A percentile compares a stretch with the other conserved stretches of the same genome.
These are phyloP conservation scores for Dendrobium chrysotoxum DNA, from an alignment of 106 monocot genomes.

Conservation along the genomic window DNA sequence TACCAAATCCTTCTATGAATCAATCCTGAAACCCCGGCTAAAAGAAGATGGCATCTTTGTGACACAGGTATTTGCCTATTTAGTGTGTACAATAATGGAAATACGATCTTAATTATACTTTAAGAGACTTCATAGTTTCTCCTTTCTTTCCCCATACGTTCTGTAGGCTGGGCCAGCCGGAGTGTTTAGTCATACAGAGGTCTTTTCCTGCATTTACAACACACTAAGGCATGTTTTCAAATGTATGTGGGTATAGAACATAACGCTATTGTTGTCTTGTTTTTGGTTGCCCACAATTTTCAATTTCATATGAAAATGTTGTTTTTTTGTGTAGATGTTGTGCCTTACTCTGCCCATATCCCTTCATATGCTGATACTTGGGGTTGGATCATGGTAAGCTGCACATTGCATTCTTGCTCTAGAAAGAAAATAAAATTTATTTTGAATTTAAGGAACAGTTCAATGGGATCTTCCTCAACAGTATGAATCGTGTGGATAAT, in stretches of 20 bases:
- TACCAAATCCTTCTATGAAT: conserved; percentile 52
- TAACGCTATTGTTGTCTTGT: background rate
- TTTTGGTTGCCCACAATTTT: background rate
- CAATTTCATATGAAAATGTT: background rate
- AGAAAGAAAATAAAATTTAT: background rate
- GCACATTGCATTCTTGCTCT: background rate
- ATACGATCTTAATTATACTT: background rate
- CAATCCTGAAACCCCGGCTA: conserved; percentile 23
- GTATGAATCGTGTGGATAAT: too few relatives aligned
- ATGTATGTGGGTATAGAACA: conserved; percentile 11
- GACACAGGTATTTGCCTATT: conserved; percentile 20
- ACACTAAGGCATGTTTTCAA: conserved; percentile 40
- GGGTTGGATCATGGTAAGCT: conserved; percentile 50
- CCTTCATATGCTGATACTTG: conserved; percentile 50
- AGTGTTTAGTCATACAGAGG: conserved; percentile 36
- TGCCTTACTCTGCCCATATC: conserved; percentile 46
- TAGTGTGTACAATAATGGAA: background rate
- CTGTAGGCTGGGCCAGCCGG: conserved; percentile 45
- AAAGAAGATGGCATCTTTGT: conserved; percentile 46
- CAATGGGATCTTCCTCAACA: background rate
- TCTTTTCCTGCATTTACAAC: conserved; percentile 52
- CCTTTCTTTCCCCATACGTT: background rate
- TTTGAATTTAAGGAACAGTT: too few relatives aligned
- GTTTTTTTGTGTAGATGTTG: conserved; percentile 30
- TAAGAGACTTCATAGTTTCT: background rate